These are phyloP conservation scores for Paecilomyces sp. DNA, from an alignment of 2,329 filamentous ascomycete species.

Conservation along the genomic window DNA sequence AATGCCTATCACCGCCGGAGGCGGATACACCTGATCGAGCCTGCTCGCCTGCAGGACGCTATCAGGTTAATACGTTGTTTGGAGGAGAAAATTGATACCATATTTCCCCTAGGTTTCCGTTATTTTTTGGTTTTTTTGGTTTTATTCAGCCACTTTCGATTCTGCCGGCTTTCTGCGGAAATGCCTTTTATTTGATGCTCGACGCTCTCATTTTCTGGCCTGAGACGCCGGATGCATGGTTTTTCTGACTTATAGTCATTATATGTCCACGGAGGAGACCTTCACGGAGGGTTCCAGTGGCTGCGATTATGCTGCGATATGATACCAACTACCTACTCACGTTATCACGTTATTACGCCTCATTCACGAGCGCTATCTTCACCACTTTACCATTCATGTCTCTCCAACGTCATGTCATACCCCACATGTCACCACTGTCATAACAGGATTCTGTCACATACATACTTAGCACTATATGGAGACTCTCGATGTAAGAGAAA, in stretches of 20 bases:
- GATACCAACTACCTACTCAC: neutral
- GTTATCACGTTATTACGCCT: neutral
- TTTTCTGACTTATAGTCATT: neutral
- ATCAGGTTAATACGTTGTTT: neutral
- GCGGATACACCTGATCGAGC: constrained; percentile 20
- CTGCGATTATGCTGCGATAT: neutral
- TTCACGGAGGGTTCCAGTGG: neutral
- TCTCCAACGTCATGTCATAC: neutral
- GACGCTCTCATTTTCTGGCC: neutral
- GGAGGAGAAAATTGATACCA: neutral
- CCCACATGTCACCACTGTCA: neutral
- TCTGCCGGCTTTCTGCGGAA: neutral
- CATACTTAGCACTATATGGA: neutral
- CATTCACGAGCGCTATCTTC: neutral
- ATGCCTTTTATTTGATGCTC: neutral
- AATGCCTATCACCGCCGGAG: constrained; percentile 33
- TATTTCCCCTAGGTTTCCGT: neutral
- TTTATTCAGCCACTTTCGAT: constrained; percentile 2
- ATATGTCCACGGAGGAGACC: neutral
- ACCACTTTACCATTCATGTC: neutral
- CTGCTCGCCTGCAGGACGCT: neutral
- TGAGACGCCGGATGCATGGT: neutral
- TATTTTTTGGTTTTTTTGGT: neutral
- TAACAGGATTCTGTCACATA: neutral
- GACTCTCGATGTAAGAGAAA: neutral